Conservation (phyloP, 2,329 filamentous ascomycete genomes). For the Dendryphion nanum region DNA sequence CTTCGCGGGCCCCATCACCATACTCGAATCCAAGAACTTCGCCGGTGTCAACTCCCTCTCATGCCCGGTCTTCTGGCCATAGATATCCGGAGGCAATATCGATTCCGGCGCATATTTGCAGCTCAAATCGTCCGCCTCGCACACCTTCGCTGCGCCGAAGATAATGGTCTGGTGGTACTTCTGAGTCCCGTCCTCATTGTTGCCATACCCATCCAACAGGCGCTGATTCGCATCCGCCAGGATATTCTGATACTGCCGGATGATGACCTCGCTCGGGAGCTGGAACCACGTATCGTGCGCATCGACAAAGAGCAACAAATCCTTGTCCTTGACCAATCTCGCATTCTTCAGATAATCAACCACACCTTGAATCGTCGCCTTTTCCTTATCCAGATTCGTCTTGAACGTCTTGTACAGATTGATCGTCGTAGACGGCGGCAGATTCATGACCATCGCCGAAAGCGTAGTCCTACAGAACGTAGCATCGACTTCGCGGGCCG, state of each 20-base stretch:
- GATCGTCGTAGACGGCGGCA: conserved; percentile 57
- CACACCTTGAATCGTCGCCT: conserved; percentile 47
- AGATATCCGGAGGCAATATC: conserved; percentile 49
- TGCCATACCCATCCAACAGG: conserved; percentile 51
- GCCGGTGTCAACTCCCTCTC: conserved; percentile 19
- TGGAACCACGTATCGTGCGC: conserved; percentile 66
- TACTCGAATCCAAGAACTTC: conserved; percentile 50
- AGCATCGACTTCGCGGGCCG: conserved; percentile 46
- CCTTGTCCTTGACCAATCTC: conserved; percentile 53
- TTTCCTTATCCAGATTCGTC: conserved; percentile 35
- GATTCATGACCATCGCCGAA: conserved; percentile 58
- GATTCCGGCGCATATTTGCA: conserved; percentile 56
- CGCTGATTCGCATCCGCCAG: conserved; percentile 54
- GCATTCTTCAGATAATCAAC: conserved; percentile 49
- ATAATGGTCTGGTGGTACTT: conserved; percentile 53
- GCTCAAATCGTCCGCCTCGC: conserved; percentile 49
- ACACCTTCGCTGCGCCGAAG: conserved; percentile 56
- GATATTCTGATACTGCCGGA: conserved; percentile 60
- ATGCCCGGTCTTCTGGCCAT: conserved; percentile 46
- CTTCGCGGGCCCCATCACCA: conserved; percentile 51
- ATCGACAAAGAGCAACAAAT: conserved; percentile 64
- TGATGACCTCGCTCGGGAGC: conserved; percentile 61
- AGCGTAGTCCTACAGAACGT: conserved; percentile 58
- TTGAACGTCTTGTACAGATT: conserved; percentile 39
- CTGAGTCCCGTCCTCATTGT: conserved; percentile 16